Evolutionary conservation across 768 basidiomycete species (phyloP).

Genomic region (Neoboletus subvelutipes): DNA sequence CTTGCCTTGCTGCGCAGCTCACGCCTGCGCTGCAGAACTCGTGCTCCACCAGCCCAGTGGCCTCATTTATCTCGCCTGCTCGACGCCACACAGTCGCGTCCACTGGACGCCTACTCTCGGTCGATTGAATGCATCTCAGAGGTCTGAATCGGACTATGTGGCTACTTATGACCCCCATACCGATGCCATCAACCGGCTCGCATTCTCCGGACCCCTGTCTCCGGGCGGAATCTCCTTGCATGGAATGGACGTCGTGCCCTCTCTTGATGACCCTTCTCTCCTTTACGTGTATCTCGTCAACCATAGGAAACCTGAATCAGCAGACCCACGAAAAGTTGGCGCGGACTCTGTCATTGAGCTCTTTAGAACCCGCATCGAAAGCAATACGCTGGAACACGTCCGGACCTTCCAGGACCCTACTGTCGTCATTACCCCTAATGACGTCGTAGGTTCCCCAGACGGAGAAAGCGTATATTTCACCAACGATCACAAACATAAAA

Average conservation of each 20-base stretch:
- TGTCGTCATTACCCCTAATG: constrained; percentile 65
- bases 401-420: constrained; percentile 53
- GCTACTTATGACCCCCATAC: constrained; percentile 59
- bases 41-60: constrained; percentile 59
- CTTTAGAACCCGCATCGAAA: constrained; percentile 53
- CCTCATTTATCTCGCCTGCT: constrained; percentile 63
- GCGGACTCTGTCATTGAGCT: constrained; percentile 73
- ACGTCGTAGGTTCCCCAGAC: constrained; percentile 63
- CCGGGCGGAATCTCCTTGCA: constrained; percentile 51
- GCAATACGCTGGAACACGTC: constrained; percentile 48
- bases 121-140: constrained; percentile 37
- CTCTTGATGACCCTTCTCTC: constrained; percentile 43
- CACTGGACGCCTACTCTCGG: constrained; percentile 52
- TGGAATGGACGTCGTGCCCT: constrained; percentile 68
- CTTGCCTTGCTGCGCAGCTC: not conserved
- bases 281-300: constrained; percentile 73
- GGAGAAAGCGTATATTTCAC: constrained; percentile 68
- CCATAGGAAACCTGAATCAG: constrained; percentile 54
- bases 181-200: constrained; percentile 44
- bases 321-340: constrained; percentile 45
- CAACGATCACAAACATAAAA: constrained; percentile 61
- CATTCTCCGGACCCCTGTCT: constrained; percentile 38
- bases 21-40: constrained; percentile 42
- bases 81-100: constrained; percentile 44
- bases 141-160: constrained; percentile 51